A percentile compares a stretch with the other conserved stretches of the same genome.
Conservation (phyloP, 768 basidiomycete species). For the Lactarius akahatsu region DNA sequence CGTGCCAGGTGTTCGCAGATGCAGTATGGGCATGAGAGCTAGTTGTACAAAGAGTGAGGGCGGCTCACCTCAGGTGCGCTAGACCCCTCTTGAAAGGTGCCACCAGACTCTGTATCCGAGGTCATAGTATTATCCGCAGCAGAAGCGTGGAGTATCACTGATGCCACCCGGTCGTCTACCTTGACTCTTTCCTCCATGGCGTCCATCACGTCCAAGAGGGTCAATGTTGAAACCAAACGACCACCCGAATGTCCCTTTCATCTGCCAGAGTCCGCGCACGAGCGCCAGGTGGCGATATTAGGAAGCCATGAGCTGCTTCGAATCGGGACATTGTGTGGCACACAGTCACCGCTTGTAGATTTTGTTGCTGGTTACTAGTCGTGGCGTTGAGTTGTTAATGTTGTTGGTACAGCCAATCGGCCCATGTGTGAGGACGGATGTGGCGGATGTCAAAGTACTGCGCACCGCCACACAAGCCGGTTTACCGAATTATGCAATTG, state of each 20-base stretch:
- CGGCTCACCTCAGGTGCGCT: constrained; percentile 3
- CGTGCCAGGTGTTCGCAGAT: neutral
- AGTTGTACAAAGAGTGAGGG: neutral
- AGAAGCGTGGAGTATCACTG: neutral
- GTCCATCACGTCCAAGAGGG: neutral
- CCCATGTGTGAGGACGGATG: no score
- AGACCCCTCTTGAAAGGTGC: neutral
- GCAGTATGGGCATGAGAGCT: neutral
- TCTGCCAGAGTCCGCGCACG: neutral
- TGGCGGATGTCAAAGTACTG: no score
- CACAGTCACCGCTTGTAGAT: neutral
- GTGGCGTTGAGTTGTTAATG: neutral
- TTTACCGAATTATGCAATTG: no score
- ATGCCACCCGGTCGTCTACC: constrained; percentile 3
- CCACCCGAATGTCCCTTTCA: neutral
- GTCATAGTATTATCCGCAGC: neutral
- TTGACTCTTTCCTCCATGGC: constrained; percentile 4
- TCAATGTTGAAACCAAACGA: neutral
- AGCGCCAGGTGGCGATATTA: neutral
- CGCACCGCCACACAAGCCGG: no score
- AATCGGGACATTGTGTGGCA: neutral
- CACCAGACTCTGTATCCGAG: neutral
- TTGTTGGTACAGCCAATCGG: no score
- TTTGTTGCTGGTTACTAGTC: neutral
- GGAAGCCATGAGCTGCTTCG: neutral